phyloP scores from a whole-genome alignment of 1,284 basidiomycete species.

The Ceratobasidium sp. region DNA sequence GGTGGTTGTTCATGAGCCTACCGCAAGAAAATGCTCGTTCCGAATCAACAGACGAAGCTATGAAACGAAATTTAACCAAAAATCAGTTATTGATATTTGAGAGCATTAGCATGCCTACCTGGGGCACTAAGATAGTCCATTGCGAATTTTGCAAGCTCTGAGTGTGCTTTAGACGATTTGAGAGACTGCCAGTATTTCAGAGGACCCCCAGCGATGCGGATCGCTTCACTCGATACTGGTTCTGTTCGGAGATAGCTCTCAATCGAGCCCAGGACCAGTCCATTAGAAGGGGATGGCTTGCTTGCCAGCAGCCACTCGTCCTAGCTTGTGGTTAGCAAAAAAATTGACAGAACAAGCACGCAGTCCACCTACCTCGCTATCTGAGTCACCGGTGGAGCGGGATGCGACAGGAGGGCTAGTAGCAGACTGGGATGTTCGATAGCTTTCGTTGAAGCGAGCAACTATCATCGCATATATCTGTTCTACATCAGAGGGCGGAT shows the following conservation, averaged over 20 bases:
- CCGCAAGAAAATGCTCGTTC: slow-evolving; percentile 32
- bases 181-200: slow-evolving; percentile 4
- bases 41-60: slow-evolving; percentile 28
- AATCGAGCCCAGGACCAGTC: neutral
- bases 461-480: neutral
- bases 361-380: neutral
- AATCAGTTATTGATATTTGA: neutral
- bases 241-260: neutral
- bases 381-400: neutral
- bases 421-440: neutral
- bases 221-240: neutral
- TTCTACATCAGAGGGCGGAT: neutral
- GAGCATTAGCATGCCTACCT: neutral
- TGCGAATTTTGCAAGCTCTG: slow-evolving; percentile 3
- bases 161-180: neutral
- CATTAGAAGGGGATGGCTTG: neutral
- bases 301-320: neutral
- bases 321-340: neutral
- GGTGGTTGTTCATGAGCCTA: slow-evolving; percentile 11
- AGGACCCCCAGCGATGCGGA: slow-evolving; percentile 22
- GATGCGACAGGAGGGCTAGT: neutral
- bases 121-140: slow-evolving; percentile 23
- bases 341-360: neutral
- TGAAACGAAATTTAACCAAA: neutral
- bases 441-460: neutral